Evolutionary conservation across 768 basidiomycete genomes (phyloP), one percentile per base, ranked within the genome.

Genomic region (Suillus decipiens): DNA sequence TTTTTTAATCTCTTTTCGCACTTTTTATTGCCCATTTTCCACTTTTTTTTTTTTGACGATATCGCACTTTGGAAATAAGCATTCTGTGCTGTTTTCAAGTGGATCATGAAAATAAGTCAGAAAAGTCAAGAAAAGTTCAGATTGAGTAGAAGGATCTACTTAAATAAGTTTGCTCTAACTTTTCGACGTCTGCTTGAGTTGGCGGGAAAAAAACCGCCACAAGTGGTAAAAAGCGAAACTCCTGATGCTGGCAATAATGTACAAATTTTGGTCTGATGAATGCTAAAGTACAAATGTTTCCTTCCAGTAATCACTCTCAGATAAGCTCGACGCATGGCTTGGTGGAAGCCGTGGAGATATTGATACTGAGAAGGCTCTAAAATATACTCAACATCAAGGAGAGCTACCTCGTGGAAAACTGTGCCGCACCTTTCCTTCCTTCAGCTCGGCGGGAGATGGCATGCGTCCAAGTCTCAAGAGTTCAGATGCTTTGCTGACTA

Each of bases 401-500:
- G 50, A 34, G 54, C 36, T 47, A n/a, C 36, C 57, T 2, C 45
- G 28, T 24, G 15, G n/a, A n/a, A 31, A 59, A 33, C 28, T 61
- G 54, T 37, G 1, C 63, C 77, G 55, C 67, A 90, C 90, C 84
- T 89, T 91, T 59, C 93, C 93, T 41, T 73, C 83, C 72, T 80
- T 86, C 69, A 97, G 75, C 70, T 93, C 91, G 9, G 86, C 80
- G 6, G 87, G 80, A 5, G 86, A 82, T 10, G 93, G 93, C 93
- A 96, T 95, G 66, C 89, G 78, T 14, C 86, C 89, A 42, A 95
- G 74, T 55, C 91, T 81, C 67, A 96, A 73, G 36, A 97, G 78
- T 74, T 95, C 92, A 10, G 89, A 86, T 2, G 89, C 85, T 75
- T 90, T 89, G 62, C 84, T 82, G 36, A 94, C 90, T 37, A 92